Conservation (phyloP, 2,329 filamentous ascomycete genomes). For the Monosporascus cannonballus region DNA sequence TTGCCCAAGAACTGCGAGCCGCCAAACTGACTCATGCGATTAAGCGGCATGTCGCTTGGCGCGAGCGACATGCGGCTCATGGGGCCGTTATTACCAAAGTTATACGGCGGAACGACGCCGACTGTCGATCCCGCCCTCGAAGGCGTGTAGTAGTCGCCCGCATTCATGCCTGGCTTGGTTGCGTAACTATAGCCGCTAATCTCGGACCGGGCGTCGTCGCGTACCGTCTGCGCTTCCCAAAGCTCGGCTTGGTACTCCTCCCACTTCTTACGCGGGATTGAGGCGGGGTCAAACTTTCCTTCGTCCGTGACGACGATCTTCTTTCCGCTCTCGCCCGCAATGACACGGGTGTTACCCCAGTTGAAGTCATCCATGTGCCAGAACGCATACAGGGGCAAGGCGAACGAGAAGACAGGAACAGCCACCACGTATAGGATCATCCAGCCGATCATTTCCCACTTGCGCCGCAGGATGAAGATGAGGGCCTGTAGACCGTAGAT, state of each 20-base stretch:
- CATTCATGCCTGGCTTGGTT: constrained; percentile 65
- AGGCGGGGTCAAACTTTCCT: constrained; percentile 90
- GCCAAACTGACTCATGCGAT: constrained; percentile 56
- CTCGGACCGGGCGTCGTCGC: constrained; percentile 76
- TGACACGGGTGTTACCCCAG: constrained; percentile 97
- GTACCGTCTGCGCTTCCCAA: constrained; percentile 88
- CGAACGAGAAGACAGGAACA: constrained; percentile 86
- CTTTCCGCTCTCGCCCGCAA: constrained; percentile 87
- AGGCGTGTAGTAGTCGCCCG: constrained; percentile 63
- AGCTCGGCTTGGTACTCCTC: constrained; percentile 98
- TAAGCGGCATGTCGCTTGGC: constrained; percentile 58
- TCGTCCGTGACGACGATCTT: constrained; percentile 93
- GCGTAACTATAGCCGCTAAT: constrained; percentile 91
- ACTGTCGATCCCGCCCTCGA: constrained; percentile 51
- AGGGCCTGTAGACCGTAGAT: constrained; percentile 96
- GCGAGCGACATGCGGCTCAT: constrained; percentile 74
- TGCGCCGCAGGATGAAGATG: constrained; percentile 92
- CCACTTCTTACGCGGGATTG: constrained; percentile 97
- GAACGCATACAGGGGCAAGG: constrained; percentile 87
- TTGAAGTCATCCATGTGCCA: constrained; percentile 99
- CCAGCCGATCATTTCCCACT: constrained; percentile 99
- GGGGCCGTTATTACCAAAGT: constrained; percentile 35
- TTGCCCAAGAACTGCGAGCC: constrained; percentile 52
- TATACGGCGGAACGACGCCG: constrained; percentile 39
- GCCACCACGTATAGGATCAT: constrained; percentile 94